These are phyloP conservation scores for Thalassiosira mediterranea DNA, from an alignment of 352 stramenopile genomes.

Conservation along the genomic window DNA sequence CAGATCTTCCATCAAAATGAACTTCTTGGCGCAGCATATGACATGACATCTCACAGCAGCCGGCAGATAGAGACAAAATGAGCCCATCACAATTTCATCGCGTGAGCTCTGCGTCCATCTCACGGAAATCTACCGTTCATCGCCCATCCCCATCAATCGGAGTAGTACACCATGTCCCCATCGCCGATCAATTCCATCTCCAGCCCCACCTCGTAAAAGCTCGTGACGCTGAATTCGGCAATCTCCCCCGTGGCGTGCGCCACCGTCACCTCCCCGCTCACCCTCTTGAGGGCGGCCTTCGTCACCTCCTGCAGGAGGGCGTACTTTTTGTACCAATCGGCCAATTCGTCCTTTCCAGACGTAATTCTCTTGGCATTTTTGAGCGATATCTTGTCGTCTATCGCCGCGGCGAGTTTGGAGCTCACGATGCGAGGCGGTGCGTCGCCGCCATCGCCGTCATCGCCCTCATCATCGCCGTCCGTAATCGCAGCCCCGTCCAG, in stretches of 20 bases:
- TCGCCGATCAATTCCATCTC: conserved; percentile 46
- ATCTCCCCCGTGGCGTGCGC: conserved; percentile 56
- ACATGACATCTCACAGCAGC: no score
- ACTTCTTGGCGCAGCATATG: no score
- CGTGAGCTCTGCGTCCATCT: no score
- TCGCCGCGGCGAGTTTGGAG: conserved; percentile 17
- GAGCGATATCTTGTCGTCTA: conserved; percentile 36
- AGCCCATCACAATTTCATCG: no score
- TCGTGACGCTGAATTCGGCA: conserved; percentile 51
- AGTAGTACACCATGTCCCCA: conserved; percentile 47
- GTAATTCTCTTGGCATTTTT: conserved; percentile 38
- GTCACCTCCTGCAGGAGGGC: conserved; percentile 71
- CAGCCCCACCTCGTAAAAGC: conserved; percentile 62
- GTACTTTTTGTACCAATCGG: conserved; percentile 51
- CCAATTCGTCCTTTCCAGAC: conserved; percentile 31
- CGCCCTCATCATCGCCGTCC: background rate
- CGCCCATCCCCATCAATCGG: no score
- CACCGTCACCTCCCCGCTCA: conserved; percentile 50
- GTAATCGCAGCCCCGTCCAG: conserved; percentile 9
- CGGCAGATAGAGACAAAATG: no score
- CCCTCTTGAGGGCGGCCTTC: conserved; percentile 44
- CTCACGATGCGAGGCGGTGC: no score
- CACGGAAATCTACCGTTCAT: no score
- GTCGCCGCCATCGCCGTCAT: conserved; percentile 13
- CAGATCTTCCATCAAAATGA: no score